Percentiles rank a stretch among this genome's conserved stretches.
Evolutionary conservation across 345 rosid species (phyloP).

Genomic region (Noccaea bulbosa): DNA sequence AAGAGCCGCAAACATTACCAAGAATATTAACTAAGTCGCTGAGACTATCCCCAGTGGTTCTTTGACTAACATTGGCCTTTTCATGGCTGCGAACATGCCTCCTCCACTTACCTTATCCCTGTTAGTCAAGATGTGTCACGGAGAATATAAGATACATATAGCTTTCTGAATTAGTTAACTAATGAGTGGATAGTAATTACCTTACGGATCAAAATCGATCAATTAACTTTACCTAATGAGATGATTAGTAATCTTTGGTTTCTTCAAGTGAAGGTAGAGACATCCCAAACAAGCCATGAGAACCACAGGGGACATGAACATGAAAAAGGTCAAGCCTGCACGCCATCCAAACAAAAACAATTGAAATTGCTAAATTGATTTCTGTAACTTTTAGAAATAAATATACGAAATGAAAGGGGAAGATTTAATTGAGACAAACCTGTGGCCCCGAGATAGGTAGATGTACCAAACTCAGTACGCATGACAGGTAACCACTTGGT

Average conservation of each 20-base stretch:
- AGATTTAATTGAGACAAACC: constrained; percentile 41
- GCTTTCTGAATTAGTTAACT: background rate
- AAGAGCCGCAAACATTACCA: constrained; percentile 69
- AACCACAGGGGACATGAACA: constrained; percentile 62
- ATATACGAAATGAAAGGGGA: no score
- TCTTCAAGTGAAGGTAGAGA: constrained; percentile 59
- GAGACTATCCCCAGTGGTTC: constrained; percentile 87
- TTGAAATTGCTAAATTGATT: no score
- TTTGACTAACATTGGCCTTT: constrained; percentile 62
- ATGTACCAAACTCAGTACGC: constrained; percentile 38
- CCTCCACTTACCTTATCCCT: constrained; percentile 22
- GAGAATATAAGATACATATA: background rate
- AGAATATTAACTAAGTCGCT: constrained; percentile 54
- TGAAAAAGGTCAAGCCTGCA: constrained; percentile 51
- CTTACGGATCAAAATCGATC: background rate
- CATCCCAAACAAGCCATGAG: constrained; percentile 61
- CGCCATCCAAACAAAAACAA: constrained; percentile 21
- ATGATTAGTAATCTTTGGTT: constrained; percentile 20
- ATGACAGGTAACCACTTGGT: constrained; percentile 51
- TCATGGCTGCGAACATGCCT: constrained; percentile 37
- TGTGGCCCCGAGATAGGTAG: constrained; percentile 61
- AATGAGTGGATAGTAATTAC: background rate
- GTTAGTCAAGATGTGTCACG: background rate
- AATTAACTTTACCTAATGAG: constrained; percentile 15
- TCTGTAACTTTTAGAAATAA: no score